Conservation (phyloP, 2,329 filamentous ascomycete genomes). For the Triangularia verruculosa region DNA sequence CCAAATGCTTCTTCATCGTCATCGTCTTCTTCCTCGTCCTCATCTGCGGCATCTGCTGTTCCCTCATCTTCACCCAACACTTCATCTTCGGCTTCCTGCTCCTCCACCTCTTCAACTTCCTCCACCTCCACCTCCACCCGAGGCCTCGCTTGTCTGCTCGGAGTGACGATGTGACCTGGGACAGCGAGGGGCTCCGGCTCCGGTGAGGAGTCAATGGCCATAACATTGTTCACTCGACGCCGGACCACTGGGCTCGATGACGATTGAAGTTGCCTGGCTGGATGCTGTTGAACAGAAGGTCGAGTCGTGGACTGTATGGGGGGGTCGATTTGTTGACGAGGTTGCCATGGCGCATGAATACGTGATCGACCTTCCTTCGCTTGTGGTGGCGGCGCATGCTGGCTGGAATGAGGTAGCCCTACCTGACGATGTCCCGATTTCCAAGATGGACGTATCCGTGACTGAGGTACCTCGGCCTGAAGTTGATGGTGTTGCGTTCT, state of each 20-base stretch:
- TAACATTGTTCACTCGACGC: neutral
- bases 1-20: constrained; percentile 3
- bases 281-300: neutral
- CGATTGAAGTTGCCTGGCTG: neutral
- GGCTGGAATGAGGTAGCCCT: neutral
- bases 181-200: neutral
- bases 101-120: neutral
- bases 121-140: neutral
- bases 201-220: neutral
- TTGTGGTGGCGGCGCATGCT: neutral
- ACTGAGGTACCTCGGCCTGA: neutral
- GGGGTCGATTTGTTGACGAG: too few species aligned
- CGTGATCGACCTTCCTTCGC: too few species aligned
- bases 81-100: neutral
- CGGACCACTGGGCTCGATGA: neutral
- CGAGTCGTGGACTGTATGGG: neutral
- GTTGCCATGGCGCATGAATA: too few species aligned
- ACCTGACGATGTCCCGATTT: neutral
- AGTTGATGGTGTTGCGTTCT: neutral
- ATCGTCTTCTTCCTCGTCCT: neutral
- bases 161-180: neutral
- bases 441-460: neutral
- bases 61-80: neutral
- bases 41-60: neutral
- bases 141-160: neutral